A percentile compares a stretch with the other conserved stretches of the same genome.
Evolutionary conservation across 192 early-diverging fungal species (phyloP).

Genomic region (Hyaloraphidium curvatum): DNA sequence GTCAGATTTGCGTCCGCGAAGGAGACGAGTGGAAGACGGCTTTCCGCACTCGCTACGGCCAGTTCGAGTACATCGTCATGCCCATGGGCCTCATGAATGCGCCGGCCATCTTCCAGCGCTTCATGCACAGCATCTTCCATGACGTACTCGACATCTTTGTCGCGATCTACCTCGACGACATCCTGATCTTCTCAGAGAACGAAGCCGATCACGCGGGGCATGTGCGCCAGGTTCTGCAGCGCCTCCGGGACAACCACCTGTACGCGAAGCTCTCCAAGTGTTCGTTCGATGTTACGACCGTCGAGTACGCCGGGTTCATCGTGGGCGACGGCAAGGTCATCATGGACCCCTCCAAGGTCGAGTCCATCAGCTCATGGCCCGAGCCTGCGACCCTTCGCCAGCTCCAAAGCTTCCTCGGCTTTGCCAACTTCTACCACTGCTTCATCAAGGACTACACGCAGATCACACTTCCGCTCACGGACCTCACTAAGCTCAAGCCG

Average conservation of each 20-base stretch:
- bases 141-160: conserved; percentile 6
- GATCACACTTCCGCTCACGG: conserved; percentile 7
- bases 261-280: conserved; percentile 19
- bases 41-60: conserved; percentile 10
- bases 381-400: conserved; percentile 3
- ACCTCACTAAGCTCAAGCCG: conserved; percentile 4
- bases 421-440: conserved; percentile 15
- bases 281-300: conserved; percentile 5
- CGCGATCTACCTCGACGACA: conserved; percentile 24
- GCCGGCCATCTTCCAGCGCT: conserved; percentile 14
- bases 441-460: conserved; percentile 8
- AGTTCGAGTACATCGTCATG: conserved; percentile 16
- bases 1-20: not conserved
- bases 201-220: conserved; percentile 3
- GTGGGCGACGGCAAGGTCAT: conserved; percentile 10
- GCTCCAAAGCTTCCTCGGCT: conserved; percentile 7
- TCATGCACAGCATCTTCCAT: conserved; percentile 17
- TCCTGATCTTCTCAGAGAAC: conserved; percentile 18
- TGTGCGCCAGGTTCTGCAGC: conserved; percentile 7
- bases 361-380: conserved; percentile 8
- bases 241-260: conserved; percentile 10
- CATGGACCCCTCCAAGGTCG: conserved; percentile 13
- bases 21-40: conserved; percentile 11
- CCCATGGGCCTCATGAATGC: conserved; percentile 15
- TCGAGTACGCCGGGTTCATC: conserved; percentile 14